Evolutionary conservation across 768 basidiomycete species (phyloP), one percentile per base, ranked within the genome.

Genomic region (Termitomyces sp.): DNA sequence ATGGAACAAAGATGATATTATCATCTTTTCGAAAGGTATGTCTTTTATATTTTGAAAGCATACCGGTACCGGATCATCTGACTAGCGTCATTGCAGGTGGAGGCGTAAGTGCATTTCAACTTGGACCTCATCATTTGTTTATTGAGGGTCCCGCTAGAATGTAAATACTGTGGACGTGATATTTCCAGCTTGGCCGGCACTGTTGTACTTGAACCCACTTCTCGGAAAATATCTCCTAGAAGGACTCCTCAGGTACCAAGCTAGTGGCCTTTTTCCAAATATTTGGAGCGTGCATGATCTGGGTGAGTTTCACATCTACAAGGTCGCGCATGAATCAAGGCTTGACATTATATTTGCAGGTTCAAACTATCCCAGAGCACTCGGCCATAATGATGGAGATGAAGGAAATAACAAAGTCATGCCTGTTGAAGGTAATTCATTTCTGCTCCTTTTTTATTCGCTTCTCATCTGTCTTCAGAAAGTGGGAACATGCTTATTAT

Each of bases 401-500:
- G 81, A 82, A 5, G 34, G 34, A 3, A 14, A 15, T 35, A 32
- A 34, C 56, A 78, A 81, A 64, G 65, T 71, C 5, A 81, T 82
- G 81, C 80, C 80, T 12, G 75, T 82, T 4, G 78, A 80, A 73
- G 75, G 76, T 74, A 21, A 24, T 19, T 7, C 6, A 40, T n/a
- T n/a, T n/a, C 17, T 34, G 38, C n/a, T 3, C 6, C 6, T 19
- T 6, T 0, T 11, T 7, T 17, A 37, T 17, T 37, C 5, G 15
- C 35, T 45, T 28, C 44, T 45, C 17, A 38, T 43, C 12, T 47
- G 35, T 19, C 52, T 34, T 26, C 47, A 84, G 87, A 88, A 68
- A 82, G 82, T 56, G 87, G 84, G 12, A 87, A 88, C 62, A 86
- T 86, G 83, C 70, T 88, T 4, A 85, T 86, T 67, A 85, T 86